Evolutionary conservation across 495 filamentous ascomycete genomes (phyloP), one percentile per base, ranked within the genome.

Genomic region (Talaromyces wortmannii): DNA sequence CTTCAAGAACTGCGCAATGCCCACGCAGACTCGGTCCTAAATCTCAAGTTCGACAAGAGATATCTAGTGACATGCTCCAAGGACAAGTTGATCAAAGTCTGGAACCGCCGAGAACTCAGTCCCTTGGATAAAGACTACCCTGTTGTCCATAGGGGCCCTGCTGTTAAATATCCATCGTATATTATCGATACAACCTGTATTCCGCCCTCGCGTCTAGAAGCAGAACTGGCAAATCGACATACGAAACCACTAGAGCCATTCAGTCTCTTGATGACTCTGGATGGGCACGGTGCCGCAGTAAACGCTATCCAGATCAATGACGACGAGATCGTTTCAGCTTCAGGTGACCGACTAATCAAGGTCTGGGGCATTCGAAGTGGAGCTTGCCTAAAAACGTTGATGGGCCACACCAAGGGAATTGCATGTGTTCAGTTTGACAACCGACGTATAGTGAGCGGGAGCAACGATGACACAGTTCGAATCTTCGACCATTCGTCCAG

Each of bases 341-440:
- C 91, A 45, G 94, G 94, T 2, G 94, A 99, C 67, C 85, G 92
- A 8, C 78, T 85, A 60, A 87, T 97, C 63, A 95, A 95, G 62
- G 78, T 96, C 13, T 99, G 95, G 95, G 88, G 94, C 64, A 85
- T 96, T 68, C 84, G 83, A 15, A 88, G 82, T 0, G 90, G 91
- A 50, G 69, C 76, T 12, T 92, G 89, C 64, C 73, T 78, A 15
- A 83, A 85, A 59, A 94, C 88, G 7, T 80, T 95, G 40, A 69
- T 88, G 46, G 95, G 94, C 5, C 94, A 99, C 63, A 80, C 81
- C 55, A 99, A 97, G 68, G 94, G 94, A 15, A 97, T 99, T 63
- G 94, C 94, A 13, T 99, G 94, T 69, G 90, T 99, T 16, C 92
- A 97, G 68, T 96, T 89, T 61, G 94, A 99, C 67, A 91, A 90